Evolutionary conservation across 1,284 basidiomycete species (phyloP), one percentile per base, ranked within the genome.

Genomic region (Bjerkandera adusta): DNA sequence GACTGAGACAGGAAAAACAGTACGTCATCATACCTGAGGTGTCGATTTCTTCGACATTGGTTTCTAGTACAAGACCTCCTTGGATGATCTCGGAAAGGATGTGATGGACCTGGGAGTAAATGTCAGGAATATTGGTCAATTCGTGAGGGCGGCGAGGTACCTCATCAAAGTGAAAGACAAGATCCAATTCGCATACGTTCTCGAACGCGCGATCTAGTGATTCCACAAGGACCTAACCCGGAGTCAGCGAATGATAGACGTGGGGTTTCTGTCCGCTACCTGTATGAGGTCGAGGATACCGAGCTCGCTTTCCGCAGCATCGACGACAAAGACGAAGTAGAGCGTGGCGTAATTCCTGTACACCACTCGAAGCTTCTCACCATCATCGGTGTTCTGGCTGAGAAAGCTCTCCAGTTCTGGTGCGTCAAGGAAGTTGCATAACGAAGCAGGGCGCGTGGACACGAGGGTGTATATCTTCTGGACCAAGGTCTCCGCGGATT

Each of bases 91-190:
- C 96, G 27, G 87, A 79, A 36, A 99, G 79, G 39, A 98, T 92
- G 55, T 96, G 89, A 61, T 99, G 94, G 5, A 92, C 92, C 91
- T 93, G 58, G 37, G 36, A 49, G 20, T 44, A 20, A 45, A 32
- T 25, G 52, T 50, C 39, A 43, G 27, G 6, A 4, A 35, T 2
- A n/a, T 35, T n/a, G 30, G 88, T 91, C 57, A 37, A 36, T 50
- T 21, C 43, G 13, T 44, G 7, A 15, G 24, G 15, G 26, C 49
- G n/a, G 24, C 30, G 32, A 60, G 75, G 33, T 51, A 93, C 95
- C 74, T 98, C 92, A 65, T 99, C 96, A 60, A 97, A 99, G 68
- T 98, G 93, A 67, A 99, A 99, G 48, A 99, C 96, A 21, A 99
- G 76, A 65, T 99, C 97, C 36, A 99, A 76, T 68, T 99, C 97